phyloP scores from a whole-genome alignment of 805 yeast species.

The Yarrowia sp. region DNA sequence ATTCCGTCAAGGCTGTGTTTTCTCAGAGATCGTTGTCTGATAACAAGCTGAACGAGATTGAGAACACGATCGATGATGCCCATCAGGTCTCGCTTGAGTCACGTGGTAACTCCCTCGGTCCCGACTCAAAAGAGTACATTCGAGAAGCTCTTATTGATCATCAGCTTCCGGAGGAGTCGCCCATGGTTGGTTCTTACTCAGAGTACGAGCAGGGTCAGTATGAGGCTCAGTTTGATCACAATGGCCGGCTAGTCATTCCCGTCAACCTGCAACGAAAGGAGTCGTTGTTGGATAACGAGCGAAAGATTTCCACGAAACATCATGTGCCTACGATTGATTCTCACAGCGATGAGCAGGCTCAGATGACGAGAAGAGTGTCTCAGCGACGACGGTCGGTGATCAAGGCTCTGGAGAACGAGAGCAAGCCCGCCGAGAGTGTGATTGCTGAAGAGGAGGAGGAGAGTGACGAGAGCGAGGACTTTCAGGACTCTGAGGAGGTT shows the following conservation, averaged over 20 bases:
- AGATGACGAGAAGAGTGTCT: slow-evolving; percentile 31
- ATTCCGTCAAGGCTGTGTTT: slow-evolving; percentile 15
- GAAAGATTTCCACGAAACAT: slow-evolving; percentile 34
- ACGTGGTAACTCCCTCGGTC: not conserved
- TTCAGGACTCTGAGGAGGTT: not conserved
- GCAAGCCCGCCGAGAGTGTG: not conserved
- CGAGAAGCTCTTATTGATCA: slow-evolving; percentile 17
- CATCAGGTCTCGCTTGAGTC: slow-evolving; percentile 17
- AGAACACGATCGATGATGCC: slow-evolving; percentile 24
- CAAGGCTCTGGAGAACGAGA: slow-evolving; percentile 30
- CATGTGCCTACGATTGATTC: slow-evolving; percentile 28
- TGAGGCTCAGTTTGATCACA: slow-evolving; percentile 18
- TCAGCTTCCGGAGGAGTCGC: slow-evolving; percentile 6
- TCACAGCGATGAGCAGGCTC: slow-evolving; percentile 29
- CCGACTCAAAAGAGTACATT: slow-evolving; percentile 22
- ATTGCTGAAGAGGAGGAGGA: slow-evolving; percentile 28
- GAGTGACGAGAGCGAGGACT: not conserved
- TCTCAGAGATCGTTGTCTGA: slow-evolving; percentile 6
- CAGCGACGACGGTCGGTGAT: slow-evolving; percentile 31
- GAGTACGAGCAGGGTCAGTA: slow-evolving; percentile 25
- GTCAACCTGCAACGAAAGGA: slow-evolving; percentile 36
- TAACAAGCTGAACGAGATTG: slow-evolving; percentile 17
- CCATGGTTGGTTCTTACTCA: slow-evolving; percentile 16
- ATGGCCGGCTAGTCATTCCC: slow-evolving; percentile 15
- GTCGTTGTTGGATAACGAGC: slow-evolving; percentile 38